Base-by-base conservation (phyloP, 345 rosid species). In the Barbarea vulgaris region DNA sequence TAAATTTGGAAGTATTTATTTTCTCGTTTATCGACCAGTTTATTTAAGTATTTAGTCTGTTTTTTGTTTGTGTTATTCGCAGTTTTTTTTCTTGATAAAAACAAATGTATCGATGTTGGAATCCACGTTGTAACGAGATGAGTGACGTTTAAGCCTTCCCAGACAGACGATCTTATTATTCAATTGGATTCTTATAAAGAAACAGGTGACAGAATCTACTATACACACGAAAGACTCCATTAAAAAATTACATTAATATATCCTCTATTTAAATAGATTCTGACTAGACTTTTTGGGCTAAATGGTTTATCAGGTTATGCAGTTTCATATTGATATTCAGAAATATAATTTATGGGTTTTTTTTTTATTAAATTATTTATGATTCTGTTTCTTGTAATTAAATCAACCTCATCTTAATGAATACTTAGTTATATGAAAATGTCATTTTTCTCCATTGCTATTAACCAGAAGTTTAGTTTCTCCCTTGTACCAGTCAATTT, bases 61-160 rank as follows among this genome's bases (percentile, higher is more conserved):
- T 39, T 39, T 67, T 60, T 67, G 68, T 39, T 68, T 42, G 69
- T 21, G 46, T 68, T 68, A 21, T 62, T 51, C 25, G 46, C 28
- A 59, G 28, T 30, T 34, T 14, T 30, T 44, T 64, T 33, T 54
- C 50, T 69, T 44, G 31, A 55, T 37, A 36, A 50, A 64, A 15
- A 44, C 34, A 67, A 25, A 53, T 52, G 59, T 25, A 62, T 79
- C 78, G 78, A 78, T 44, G 50, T 73, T 67, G 74, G 77, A 72
- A 59, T 71, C 81, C 31, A 66, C 72, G 67, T 18, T 51, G 68
- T 22, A 54, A 56, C 11, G 42, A 70, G 70, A 64, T 39, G 67
- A 65, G 77, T 78, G 75, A 73, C 74, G 77, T 81, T 77, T 55
- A 69, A 73, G 69, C 37, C 70, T 76, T 77, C 77, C 59, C n/a